These are phyloP conservation scores for Elsinoe ampelina DNA, from an alignment of 2,329 filamentous ascomycete genomes.

Conservation along the genomic window DNA sequence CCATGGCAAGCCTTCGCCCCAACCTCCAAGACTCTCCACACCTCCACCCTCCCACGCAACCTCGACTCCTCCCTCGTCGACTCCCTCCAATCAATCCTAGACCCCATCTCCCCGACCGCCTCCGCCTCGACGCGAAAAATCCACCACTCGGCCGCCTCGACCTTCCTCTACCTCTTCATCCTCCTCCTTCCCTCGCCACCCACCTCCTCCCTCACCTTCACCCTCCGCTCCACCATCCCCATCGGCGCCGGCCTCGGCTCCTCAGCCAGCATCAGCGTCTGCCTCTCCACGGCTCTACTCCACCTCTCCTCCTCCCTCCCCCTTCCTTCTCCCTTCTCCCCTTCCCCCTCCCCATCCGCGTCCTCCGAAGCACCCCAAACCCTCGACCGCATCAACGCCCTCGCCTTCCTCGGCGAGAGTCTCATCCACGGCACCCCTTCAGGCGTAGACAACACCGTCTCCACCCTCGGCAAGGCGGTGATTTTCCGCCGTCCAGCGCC, in stretches of 20 bases:
- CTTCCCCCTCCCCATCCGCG: too few relatives aligned
- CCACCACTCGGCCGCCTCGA: conserved; percentile 68
- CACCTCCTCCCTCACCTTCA: conserved; percentile 77
- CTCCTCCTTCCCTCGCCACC: conserved; percentile 65
- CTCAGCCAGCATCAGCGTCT: conserved; percentile 89
- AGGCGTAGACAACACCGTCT: conserved; percentile 93
- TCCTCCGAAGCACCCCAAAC: conserved; percentile 56
- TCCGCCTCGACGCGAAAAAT: conserved; percentile 70
- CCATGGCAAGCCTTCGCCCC: conserved; percentile 73
- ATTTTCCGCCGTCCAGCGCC: conserved; percentile 76
- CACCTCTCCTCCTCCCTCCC: conserved; percentile 51
- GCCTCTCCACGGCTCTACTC: conserved; percentile 72
- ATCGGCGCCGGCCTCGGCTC: conserved; percentile 86
- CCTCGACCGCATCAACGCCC: conserved; percentile 90
- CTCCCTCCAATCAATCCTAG: conserved; percentile 71
- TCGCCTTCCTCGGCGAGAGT: conserved; percentile 96
- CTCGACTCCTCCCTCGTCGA: conserved; percentile 75
- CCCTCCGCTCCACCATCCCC: conserved; percentile 84
- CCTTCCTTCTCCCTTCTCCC: conserved; percentile 50
- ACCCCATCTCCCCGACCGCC: conserved; percentile 56
- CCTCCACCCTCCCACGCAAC: conserved; percentile 44
- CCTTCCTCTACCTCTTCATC: conserved; percentile 88
- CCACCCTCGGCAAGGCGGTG: conserved; percentile 87
- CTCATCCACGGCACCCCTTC: conserved; percentile 96
- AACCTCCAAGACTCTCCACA: conserved; percentile 61